Base-by-base conservation (phyloP, 441 rosid genomes). In the Brassica balearica region DNA sequence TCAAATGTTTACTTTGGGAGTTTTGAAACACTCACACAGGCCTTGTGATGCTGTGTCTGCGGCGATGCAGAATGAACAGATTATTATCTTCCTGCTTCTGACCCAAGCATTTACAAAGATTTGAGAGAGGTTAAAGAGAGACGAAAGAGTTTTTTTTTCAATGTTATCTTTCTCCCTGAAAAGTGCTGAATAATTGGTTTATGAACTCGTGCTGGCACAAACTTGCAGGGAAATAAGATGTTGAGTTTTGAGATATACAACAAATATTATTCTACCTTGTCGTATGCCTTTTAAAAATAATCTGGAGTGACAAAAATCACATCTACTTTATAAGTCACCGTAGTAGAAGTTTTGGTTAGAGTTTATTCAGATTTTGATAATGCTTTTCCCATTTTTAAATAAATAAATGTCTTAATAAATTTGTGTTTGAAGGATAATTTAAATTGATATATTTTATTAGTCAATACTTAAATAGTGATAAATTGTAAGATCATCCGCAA, bases 1-100 rank as follows among this genome's bases (percentile, higher is more conserved):
- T 55, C 36, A 51, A 60, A 71, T 65, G 71, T 78, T 14, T 72
- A 67, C 27, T 53, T 51, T 69, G 46, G 17, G 17, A 6, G 81
- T 69, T 55, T 53, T 62, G 22, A 60, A 72, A 78, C 56, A 17
- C 43, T 23, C 63, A 17, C 65, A 46, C 14, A 32, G 32, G 74
- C 34, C 58, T 71, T 82, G 27, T 68, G 69, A 17, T 71, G 66
- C 23, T 15, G 74, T 76, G 78, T 68, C 71, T 71, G 74, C 82
- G 62, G 43, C 48, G 70, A 76, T 48, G 73, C 73, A 72, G 77
- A 69, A 48, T 69, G 55, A 60, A 59, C 38, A 34, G 55, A 67
- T 29, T 29, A 22, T 64, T 77, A 62, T 78, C 73, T 73, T 73
- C 65, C 11, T 34, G 65, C 81, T 72, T 67, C 64, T 72, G n/a